Conservation (phyloP, 345 rosid species). For the Salix purpurea region DNA sequence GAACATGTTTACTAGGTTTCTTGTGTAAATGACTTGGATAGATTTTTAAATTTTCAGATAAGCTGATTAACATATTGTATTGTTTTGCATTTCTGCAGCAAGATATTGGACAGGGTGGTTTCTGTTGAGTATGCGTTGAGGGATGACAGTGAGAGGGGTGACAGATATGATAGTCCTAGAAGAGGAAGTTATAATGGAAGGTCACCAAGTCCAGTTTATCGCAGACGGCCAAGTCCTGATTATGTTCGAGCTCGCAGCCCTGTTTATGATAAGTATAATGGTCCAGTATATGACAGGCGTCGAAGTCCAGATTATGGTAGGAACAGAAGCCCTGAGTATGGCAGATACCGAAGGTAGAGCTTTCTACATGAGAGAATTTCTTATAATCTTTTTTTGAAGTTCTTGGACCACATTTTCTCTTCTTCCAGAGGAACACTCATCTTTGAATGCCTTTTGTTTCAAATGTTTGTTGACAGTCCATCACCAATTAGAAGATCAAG, state of each 20-base stretch:
- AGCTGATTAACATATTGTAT: background rate
- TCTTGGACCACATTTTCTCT: background rate
- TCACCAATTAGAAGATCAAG: slow-evolving; percentile 63
- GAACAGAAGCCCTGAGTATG: slow-evolving; percentile 44
- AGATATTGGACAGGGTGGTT: slow-evolving; percentile 68
- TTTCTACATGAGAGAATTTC: background rate
- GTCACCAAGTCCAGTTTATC: slow-evolving; percentile 66
- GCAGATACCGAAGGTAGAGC: slow-evolving; percentile 63
- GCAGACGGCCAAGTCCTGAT: slow-evolving; percentile 71
- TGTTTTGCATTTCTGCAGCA: slow-evolving; percentile 40
- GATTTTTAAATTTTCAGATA: background rate
- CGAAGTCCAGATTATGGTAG: slow-evolving; percentile 45
- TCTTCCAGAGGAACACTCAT: background rate
- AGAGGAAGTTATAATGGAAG: slow-evolving; percentile 52
- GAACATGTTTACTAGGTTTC: background rate
- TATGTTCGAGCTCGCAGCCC: slow-evolving; percentile 76
- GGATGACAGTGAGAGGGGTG: slow-evolving; percentile 73
- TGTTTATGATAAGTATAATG: slow-evolving; percentile 60
- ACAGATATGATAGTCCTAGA: slow-evolving; percentile 56
- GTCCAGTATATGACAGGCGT: slow-evolving; percentile 49
- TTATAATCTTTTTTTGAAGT: background rate
- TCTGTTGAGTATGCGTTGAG: slow-evolving; percentile 86
- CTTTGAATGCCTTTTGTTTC: background rate
- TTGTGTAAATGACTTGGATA: background rate
- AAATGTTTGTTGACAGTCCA: slow-evolving; percentile 35